Base-by-base conservation (phyloP, 192 early-diverging fungal species). In the Entomortierella beljakovae region DNA sequence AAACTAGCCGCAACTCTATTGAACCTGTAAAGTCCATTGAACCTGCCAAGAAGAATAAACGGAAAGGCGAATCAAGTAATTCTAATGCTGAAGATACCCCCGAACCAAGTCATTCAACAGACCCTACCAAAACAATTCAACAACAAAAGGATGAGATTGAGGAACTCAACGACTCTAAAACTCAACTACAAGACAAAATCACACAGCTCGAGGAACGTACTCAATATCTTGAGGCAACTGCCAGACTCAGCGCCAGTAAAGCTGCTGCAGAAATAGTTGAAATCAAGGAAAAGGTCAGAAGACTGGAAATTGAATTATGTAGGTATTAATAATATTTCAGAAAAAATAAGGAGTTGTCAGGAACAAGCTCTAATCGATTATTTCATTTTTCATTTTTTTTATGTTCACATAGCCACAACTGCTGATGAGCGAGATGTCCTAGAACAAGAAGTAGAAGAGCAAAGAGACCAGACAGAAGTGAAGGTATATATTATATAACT, bases 251-350 rank as follows among this genome's bases (percentile, higher is more conserved):
- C 13, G 75, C 75, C 7, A 70, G 67, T 37, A 79, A 64, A 49
- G 16, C 28, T 16, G 53, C 75, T 33, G 57, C 57, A 16, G 75
- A 79, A 51, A 64, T 64, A 25, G 64, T 79, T 54, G 68, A 70
- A n/a, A 61, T 79, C 32, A 79, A 79, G 29, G 75, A 79, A 54
- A 69, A 60, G 50, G 48, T 49, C 1, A 61, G 75, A 32, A 52
- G 65, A 32, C 68, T 79, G 6, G 75, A 67, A 28, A 70, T 79
- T 22, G 61, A 79, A 5, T 68, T 79, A 8, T 79, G 75, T 79
- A 79, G 62, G 66, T 64, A n/a, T 31, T 25, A 6, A 16, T 50
- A 18, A 37, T 18, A 40, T 40, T 40, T n/a, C n/a, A n/a, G n/a
- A n/a, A n/a, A n/a, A n/a, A n/a, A n/a, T n/a, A n/a, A n/a, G n/a